Base-by-base conservation (phyloP, 2,329 filamentous ascomycete species). In the Colletotrichum abscissum region DNA sequence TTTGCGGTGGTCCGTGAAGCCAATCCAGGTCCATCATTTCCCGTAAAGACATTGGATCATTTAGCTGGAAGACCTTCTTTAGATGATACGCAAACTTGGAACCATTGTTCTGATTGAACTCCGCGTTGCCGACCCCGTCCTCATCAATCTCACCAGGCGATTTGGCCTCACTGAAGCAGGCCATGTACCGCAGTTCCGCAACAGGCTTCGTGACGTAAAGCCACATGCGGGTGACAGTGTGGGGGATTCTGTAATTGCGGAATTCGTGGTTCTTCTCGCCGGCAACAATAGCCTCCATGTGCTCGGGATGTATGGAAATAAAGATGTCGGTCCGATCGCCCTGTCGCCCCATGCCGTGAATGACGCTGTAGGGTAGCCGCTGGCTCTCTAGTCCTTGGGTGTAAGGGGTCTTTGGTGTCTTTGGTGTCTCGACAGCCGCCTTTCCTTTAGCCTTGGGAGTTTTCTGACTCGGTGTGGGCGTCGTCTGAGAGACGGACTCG, bases 181-280 rank as follows among this genome's bases (percentile, higher is more conserved):
- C 90, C 86, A 92, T 90, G 77, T 92, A 92, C 65, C 83, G 86
- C 9, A 93, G 79, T 68, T 87, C 81, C n/a, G 81, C 84, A 11
- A 80, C 77, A 1, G 84, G 88, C 38, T 77, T 81, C 19, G 83
- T 89, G 19, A 85, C 84, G 75, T 91, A 91, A 19, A 93, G 83
- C 91, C 91, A 93, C 76, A 92, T 85, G n/a, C 91, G 89, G 22
- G 81, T 83, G 5, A 92, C 88, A 19, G 86, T 83, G 3, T 82
- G 78, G 1, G 90, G 89, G 26, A 93, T 86, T 62, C 84, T 86
- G 81, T 89, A 92, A 19, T 82, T 81, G 56, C 90, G 85, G 72
- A 89, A 88, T 65, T 92, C 85, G 77, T 91, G 86, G 67, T 89
- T 84, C 67, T 88, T 87, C 3, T 80, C 82, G 1, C 89, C 86